Percentiles rank a stretch among this genome's conserved stretches.
phyloP scores from a whole-genome alignment of 768 basidiomycete genomes.

The Leucocoprinus leucothites region DNA sequence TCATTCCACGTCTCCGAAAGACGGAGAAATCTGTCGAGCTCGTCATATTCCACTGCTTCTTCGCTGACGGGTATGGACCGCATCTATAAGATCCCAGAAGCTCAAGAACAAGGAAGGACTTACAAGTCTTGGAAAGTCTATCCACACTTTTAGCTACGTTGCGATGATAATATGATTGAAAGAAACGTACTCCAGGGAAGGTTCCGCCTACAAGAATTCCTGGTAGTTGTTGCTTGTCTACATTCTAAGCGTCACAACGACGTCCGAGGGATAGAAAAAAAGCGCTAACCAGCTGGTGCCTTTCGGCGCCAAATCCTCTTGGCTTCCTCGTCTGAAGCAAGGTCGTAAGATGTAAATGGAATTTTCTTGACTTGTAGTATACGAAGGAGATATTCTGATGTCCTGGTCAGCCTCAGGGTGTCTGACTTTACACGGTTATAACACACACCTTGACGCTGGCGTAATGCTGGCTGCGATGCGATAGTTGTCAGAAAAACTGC shows the following conservation, averaged over 20 bases:
- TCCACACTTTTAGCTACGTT: background rate
- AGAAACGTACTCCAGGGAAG: constrained; percentile 67
- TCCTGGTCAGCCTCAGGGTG: background rate
- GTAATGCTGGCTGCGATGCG: constrained; percentile 71
- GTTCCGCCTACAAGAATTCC: constrained; percentile 77
- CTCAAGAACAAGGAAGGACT: constrained; percentile 21
- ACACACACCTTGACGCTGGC: constrained; percentile 70
- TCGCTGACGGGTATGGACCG: constrained; percentile 44
- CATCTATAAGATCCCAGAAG: constrained; percentile 8
- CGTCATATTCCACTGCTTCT: constrained; percentile 78
- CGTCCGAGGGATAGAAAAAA: background rate
- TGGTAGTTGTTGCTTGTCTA: constrained; percentile 83
- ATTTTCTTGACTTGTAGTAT: constrained; percentile 87
- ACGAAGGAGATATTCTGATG: constrained; percentile 75
- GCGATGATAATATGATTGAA: background rate
- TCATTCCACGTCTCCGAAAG: constrained; percentile 74
- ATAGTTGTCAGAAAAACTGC: constrained; percentile 87
- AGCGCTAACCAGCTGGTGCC: constrained; percentile 58
- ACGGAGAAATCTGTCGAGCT: constrained; percentile 68
- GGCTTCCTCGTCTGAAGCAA: constrained; percentile 81
- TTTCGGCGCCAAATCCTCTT: constrained; percentile 81
- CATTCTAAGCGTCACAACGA: background rate
- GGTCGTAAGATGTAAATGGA: constrained; percentile 75
- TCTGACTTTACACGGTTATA: background rate
- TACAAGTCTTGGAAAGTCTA: constrained; percentile 78